Evolutionary conservation across 306 rosid species (phyloP), one percentile per base, ranked within the genome.

Genomic region (Purshia tridentata): DNA sequence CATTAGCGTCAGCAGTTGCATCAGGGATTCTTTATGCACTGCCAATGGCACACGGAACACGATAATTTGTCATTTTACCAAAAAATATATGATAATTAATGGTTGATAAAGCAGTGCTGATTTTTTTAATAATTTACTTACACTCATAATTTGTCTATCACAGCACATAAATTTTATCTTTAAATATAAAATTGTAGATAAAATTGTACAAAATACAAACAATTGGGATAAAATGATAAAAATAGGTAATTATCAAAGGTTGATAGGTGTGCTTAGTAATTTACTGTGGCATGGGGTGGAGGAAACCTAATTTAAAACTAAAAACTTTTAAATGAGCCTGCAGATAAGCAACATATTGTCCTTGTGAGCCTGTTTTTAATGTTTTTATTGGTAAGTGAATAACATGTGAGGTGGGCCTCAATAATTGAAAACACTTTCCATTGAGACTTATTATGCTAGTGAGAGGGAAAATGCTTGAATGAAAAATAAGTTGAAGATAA

Each of bases 371-470:
- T 23, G 3, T 47, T 55, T 77, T 59, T 39, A 19, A 23, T 29
- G 84, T n/a, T 56, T 56, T 72, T 51, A 75, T 77, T 39, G 50
- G 37, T 59, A 23, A 69, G 53, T 9, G 19, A 69, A 45, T 72
- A 41, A 13, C 64, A 53, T 73, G 78, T 65, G 66, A 70, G 65
- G 74, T 52, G 20, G 56, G 57, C 71, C 56, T 63, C 74, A 62
- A 74, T 76, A 61, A 58, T 78, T 72, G 82, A 76, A 52, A 50
- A 67, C 44, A 60, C 73, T 8, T 60, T 75, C 42, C 79, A 87
- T 75, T 59, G 71, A 49, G 89, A 82, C 87, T 78, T 80, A 44
- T 78, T 80, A 44, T 63, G 77, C 77, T 74, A 18, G 58, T 57
- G 74, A 37, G 65, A 70, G 82, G 65, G 47, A 69, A 63, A 54